phyloP scores from a whole-genome alignment of 345 rosid genomes.

The Rhodamnia argentea region DNA sequence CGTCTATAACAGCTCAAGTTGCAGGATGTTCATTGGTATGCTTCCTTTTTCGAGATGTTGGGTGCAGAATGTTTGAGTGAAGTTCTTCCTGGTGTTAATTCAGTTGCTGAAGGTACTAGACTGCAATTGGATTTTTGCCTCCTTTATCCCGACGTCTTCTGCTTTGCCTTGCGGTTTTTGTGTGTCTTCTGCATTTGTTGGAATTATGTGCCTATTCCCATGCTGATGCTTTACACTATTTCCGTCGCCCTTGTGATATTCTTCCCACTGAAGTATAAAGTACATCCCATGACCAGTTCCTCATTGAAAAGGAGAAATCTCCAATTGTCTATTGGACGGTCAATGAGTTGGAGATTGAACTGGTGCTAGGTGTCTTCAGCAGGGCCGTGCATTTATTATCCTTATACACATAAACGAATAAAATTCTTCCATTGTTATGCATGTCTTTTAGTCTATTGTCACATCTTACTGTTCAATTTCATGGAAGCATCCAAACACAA shows the following conservation, averaged over 20 bases:
- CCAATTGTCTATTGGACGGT: background rate
- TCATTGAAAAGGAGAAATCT: background rate
- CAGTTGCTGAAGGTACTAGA: conserved; percentile 52
- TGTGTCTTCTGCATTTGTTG: background rate
- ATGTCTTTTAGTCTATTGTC: background rate
- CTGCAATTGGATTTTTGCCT: background rate
- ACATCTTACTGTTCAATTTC: background rate
- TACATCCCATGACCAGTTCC: background rate
- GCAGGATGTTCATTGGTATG: conserved; percentile 44
- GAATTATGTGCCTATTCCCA: background rate
- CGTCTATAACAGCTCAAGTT: conserved; percentile 3
- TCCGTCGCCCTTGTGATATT: background rate
- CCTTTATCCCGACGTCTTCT: background rate
- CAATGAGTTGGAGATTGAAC: background rate
- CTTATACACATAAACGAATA: background rate
- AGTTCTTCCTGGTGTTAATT: conserved; percentile 61
- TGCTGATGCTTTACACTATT: background rate
- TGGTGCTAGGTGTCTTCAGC: background rate
- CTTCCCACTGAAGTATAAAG: background rate
- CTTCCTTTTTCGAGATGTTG: conserved; percentile 61
- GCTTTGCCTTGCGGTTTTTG: background rate
- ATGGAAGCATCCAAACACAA: background rate
- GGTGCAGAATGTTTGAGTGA: conserved; percentile 39
- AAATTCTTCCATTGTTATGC: background rate
- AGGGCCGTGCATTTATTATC: background rate